Evolutionary conservation across 2,329 filamentous ascomycete genomes (phyloP).

Genomic region (Pseudopithomyces maydicus): DNA sequence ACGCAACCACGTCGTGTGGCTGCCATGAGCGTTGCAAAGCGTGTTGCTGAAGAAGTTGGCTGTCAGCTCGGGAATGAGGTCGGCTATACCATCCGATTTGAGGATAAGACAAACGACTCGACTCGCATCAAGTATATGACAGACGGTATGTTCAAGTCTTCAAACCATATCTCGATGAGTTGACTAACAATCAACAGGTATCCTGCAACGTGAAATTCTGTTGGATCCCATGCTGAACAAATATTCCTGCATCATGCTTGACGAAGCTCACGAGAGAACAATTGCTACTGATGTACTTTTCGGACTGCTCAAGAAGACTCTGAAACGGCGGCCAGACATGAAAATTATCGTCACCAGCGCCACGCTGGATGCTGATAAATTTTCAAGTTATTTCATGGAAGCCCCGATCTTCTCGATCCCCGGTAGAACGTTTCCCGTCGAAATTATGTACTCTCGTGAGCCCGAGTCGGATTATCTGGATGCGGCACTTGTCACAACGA

Average conservation of each 20-base stretch:
- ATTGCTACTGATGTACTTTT: conserved; percentile 97
- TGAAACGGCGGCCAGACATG: conserved; percentile 79
- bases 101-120: conserved; percentile 86
- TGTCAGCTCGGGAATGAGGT: conserved; percentile 92
- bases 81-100: conserved; percentile 98
- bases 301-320: conserved; percentile 91
- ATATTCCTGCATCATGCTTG: conserved; percentile 97
- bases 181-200: conserved; percentile 45
- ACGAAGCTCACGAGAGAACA: conserved; percentile 97
- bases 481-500: conserved; percentile 90
- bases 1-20: conserved; percentile 97
- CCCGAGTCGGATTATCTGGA: conserved; percentile 96
- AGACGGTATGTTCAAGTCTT: conserved; percentile 65
- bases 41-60: conserved; percentile 96
- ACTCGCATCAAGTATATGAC: conserved; percentile 99
- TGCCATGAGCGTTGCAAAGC: conserved; percentile 97
- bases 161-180: too few species aligned
- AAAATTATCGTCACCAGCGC: conserved; percentile 99
- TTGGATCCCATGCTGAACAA: conserved; percentile 89
- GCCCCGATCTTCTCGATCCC: conserved; percentile 97
- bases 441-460: conserved; percentile 92
- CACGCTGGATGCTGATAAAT: conserved; percentile 96
- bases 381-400: conserved; percentile 93
- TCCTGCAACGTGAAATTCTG: conserved; percentile 95
- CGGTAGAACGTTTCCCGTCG: conserved; percentile 91